Conservation (phyloP, 1,139 yeast species). For the Geotrichum carabidarum region DNA sequence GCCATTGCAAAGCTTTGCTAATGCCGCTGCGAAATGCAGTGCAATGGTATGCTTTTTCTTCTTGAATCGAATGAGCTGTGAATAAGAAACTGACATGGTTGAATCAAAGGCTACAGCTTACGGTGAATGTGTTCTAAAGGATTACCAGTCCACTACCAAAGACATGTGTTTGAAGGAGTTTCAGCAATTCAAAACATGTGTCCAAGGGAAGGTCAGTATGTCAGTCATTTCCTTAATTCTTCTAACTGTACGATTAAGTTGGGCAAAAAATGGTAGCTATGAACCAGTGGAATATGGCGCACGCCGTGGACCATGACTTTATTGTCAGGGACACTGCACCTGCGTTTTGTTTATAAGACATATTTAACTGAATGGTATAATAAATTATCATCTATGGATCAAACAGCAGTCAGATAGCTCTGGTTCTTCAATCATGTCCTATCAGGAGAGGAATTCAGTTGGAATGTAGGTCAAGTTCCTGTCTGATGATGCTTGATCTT, state of each 20-base stretch:
- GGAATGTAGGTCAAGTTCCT: too few relatives aligned
- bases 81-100: background rate
- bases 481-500: too few relatives aligned
- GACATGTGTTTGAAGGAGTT: slow-evolving; percentile 59
- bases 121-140: slow-evolving; percentile 57
- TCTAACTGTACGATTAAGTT: background rate
- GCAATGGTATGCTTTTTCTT: slow-evolving; percentile 17
- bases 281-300: background rate
- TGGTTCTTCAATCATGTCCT: too few relatives aligned
- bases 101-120: slow-evolving; percentile 36
- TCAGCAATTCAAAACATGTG: slow-evolving; percentile 52
- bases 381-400: background rate
- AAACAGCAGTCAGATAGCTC: too few relatives aligned
- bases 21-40: slow-evolving; percentile 22
- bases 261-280: slow-evolving; percentile 10
- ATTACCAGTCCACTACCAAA: slow-evolving; percentile 51
- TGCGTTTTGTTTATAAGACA: background rate
- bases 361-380: background rate
- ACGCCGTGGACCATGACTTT: too few relatives aligned
- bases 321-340: too few relatives aligned
- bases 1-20: slow-evolving; percentile 19
- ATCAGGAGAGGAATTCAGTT: too few relatives aligned
- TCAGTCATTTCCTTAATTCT: background rate
- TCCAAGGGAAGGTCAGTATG: slow-evolving; percentile 39
- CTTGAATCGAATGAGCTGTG: background rate